Percentiles rank a stretch among this genome's conserved stretches.
Conservation (phyloP, 176 grass and related monocot genomes). For the Ensete ventricosum region DNA sequence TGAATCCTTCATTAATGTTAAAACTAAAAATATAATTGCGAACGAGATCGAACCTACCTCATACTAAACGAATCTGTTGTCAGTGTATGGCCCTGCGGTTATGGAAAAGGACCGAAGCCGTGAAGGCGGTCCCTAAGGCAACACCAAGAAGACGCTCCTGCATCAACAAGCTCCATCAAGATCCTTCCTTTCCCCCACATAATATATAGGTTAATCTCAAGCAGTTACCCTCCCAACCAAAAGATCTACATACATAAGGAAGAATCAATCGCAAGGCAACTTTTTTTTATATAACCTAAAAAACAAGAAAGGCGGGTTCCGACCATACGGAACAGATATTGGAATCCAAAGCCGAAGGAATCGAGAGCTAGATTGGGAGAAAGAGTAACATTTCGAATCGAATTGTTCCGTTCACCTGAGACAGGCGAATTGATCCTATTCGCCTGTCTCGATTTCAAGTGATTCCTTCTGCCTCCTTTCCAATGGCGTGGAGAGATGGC, state of each 20-base stretch:
- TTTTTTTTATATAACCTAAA: too few species aligned
- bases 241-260: neutral
- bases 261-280: neutral
- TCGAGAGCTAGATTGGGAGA: neutral
- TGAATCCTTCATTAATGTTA: neutral
- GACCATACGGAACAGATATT: too few species aligned
- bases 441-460: neutral
- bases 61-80: conserved; percentile 8
- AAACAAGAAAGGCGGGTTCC: too few species aligned
- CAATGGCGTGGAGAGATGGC: too few species aligned
- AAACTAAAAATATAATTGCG: neutral
- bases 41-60: conserved; percentile 21
- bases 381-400: neutral
- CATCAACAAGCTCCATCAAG: neutral
- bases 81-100: conserved; percentile 27
- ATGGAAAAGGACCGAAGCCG: conserved; percentile 26
- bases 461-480: neutral
- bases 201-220: neutral
- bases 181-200: neutral
- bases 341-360: too few species aligned
- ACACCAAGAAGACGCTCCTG: conserved; percentile 39
- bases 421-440: conserved; percentile 36
- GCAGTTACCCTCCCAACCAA: neutral
- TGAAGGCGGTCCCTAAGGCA: conserved; percentile 26
- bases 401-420: conserved; percentile 25